phyloP scores from a whole-genome alignment of 306 rosid species.

The Heteromeles arbutifolia region DNA sequence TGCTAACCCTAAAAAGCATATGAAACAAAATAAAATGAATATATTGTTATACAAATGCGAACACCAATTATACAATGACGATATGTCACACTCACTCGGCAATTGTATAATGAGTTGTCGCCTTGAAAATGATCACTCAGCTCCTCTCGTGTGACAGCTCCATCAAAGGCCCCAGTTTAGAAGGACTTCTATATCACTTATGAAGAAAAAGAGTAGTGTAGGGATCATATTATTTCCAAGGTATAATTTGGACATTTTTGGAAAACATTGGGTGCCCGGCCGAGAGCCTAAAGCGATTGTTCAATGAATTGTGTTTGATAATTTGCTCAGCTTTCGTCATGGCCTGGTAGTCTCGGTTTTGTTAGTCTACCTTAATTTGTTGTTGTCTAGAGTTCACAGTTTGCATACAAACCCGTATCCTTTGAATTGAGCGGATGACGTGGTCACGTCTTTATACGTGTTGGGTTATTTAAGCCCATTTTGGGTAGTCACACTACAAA shows the following conservation, averaged over 20 bases:
- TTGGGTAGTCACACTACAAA: too few species aligned
- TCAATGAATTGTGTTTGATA: neutral
- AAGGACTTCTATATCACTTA: neutral
- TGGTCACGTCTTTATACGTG: neutral
- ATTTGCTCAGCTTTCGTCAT: too few species aligned
- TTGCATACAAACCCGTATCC: neutral
- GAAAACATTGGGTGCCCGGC: neutral
- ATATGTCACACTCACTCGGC: neutral
- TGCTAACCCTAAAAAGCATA: neutral
- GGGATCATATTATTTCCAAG: neutral
- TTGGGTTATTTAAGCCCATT: too few species aligned
- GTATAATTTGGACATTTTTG: neutral
- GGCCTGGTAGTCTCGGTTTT: neutral
- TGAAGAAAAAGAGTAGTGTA: neutral
- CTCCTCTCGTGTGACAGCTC: constrained; percentile 9
- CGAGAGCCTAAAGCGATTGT: neutral
- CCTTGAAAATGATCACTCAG: constrained; percentile 18
- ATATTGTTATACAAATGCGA: neutral
- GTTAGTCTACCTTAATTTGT: too few species aligned
- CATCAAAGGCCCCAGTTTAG: constrained; percentile 1
- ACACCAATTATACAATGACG: neutral
- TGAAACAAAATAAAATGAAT: constrained; percentile 8
- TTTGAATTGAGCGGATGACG: neutral
- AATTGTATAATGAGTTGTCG: constrained; percentile 3
- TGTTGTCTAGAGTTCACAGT: neutral